These are phyloP conservation scores for Kluyveromyces aestuarii DNA, from an alignment of 805 yeast species.

Conservation along the genomic window DNA sequence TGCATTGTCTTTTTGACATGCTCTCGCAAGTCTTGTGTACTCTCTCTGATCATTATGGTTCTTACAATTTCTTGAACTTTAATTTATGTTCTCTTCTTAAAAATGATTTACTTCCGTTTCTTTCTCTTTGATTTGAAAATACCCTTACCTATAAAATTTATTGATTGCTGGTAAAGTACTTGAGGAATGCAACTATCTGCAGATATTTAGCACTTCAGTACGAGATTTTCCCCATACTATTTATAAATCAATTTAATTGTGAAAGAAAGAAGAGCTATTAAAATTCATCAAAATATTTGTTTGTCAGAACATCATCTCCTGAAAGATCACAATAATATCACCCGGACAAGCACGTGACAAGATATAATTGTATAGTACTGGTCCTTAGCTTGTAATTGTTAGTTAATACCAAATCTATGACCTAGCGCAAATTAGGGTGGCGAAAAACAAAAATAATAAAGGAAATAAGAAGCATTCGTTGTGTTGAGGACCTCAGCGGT, in stretches of 20 bases:
- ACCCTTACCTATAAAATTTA: not conserved
- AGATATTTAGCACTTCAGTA: not conserved
- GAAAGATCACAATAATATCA: not conserved
- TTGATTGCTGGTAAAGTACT: not conserved
- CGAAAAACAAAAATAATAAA: not conserved
- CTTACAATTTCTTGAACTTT: not conserved
- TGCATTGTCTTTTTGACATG: constrained; percentile 11
- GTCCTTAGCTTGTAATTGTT: too few species aligned
- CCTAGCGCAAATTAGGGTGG: not conserved
- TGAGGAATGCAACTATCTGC: not conserved
- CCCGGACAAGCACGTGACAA: not conserved
- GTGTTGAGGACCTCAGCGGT: not conserved
- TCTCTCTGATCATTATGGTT: constrained; percentile 1
- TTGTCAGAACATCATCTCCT: not conserved
- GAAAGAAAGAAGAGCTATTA: not conserved
- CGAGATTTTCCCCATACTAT: too few species aligned
- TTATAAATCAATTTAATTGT: too few species aligned
- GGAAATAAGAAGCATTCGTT: not conserved
- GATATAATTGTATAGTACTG: too few species aligned
- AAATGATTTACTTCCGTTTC: not conserved
- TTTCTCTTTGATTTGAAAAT: constrained; percentile 1
- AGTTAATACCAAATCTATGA: too few species aligned
- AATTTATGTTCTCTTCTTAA: not conserved
- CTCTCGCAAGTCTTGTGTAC: constrained; percentile 4
- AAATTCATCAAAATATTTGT: not conserved